These are phyloP conservation scores for Sarocladium kiliense DNA, from an alignment of 2,329 filamentous ascomycete genomes.

Conservation along the genomic window DNA sequence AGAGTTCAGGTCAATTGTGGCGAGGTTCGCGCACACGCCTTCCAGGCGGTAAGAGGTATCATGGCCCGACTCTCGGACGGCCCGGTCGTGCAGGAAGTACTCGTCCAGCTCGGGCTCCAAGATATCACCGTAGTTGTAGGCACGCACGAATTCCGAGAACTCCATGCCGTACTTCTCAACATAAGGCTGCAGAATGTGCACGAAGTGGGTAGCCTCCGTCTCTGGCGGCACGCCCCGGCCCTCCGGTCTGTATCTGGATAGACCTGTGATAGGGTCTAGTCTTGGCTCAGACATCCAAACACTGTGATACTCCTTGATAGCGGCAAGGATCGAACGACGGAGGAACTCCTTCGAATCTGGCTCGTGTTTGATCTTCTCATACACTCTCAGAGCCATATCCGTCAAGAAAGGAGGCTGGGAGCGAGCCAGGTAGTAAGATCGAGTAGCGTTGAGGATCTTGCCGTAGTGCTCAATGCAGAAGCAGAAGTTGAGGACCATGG, in stretches of 20 bases:
- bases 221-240: conserved; percentile 85
- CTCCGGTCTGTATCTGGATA: conserved; percentile 80
- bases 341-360: conserved; percentile 77
- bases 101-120: conserved; percentile 84
- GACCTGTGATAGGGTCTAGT: conserved; percentile 68
- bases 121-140: conserved; percentile 76
- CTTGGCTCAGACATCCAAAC: conserved; percentile 81
- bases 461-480: conserved; percentile 98
- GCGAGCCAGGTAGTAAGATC: conserved; percentile 89
- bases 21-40: conserved; percentile 78
- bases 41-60: conserved; percentile 95
- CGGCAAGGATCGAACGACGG: conserved; percentile 72
- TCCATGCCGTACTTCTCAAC: conserved; percentile 76
- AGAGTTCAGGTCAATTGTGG: conserved; percentile 92
- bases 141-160: conserved; percentile 78
- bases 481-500: conserved; percentile 94
- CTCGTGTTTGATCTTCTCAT: conserved; percentile 87
- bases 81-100: conserved; percentile 94
- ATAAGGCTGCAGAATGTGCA: conserved; percentile 77
- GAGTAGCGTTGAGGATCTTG: conserved; percentile 95
- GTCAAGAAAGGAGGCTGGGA: conserved; percentile 97
- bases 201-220: conserved; percentile 83
- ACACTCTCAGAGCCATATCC: conserved; percentile 92
- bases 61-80: conserved; percentile 92
- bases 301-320: conserved; percentile 93